Evolutionary conservation across 805 yeast species (phyloP).

Genomic region (Starmerella floris): DNA sequence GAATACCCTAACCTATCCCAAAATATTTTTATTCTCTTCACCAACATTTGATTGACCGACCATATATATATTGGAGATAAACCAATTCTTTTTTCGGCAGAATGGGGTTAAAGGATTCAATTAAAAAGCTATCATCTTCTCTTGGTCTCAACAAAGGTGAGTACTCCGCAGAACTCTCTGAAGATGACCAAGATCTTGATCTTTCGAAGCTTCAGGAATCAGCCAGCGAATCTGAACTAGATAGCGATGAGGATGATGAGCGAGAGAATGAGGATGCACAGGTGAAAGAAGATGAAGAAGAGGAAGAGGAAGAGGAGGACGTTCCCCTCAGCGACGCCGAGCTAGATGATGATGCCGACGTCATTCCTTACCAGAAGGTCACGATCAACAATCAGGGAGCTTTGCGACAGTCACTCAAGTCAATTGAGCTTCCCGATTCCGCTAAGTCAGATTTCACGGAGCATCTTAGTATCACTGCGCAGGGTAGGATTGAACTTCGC

Average conservation of each 20-base stretch:
- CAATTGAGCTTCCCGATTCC: slow-evolving; percentile 36
- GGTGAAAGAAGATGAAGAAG: slow-evolving; percentile 37
- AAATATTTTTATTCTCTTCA: no score
- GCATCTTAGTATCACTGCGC: slow-evolving; percentile 57
- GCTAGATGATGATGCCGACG: slow-evolving; percentile 84
- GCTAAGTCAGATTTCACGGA: slow-evolving; percentile 62
- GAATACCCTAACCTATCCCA: no score
- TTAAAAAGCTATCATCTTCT: slow-evolving; percentile 17
- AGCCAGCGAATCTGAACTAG: slow-evolving; percentile 24
- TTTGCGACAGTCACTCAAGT: slow-evolving; percentile 24
- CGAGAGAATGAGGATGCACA: slow-evolving; percentile 29
- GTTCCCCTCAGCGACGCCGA: slow-evolving; percentile 84
- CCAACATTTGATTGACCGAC: no score
- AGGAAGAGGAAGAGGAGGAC: slow-evolving; percentile 64
- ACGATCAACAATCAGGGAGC: slow-evolving; percentile 86
- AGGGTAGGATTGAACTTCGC: slow-evolving; percentile 39
- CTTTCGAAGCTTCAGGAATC: slow-evolving; percentile 25
- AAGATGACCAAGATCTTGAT: slow-evolving; percentile 28
- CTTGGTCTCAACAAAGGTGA: slow-evolving; percentile 16
- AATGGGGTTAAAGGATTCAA: slow-evolving; percentile 23
- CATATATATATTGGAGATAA: no score
- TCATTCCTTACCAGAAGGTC: slow-evolving; percentile 80
- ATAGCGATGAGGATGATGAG: slow-evolving; percentile 15
- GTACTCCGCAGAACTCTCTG: slow-evolving; percentile 10
- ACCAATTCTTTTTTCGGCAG: no score